Evolutionary conservation across 306 rosid species (phyloP), one percentile per base, ranked within the genome.

Genomic region (cucumber (Cucumis sativus)): DNA sequence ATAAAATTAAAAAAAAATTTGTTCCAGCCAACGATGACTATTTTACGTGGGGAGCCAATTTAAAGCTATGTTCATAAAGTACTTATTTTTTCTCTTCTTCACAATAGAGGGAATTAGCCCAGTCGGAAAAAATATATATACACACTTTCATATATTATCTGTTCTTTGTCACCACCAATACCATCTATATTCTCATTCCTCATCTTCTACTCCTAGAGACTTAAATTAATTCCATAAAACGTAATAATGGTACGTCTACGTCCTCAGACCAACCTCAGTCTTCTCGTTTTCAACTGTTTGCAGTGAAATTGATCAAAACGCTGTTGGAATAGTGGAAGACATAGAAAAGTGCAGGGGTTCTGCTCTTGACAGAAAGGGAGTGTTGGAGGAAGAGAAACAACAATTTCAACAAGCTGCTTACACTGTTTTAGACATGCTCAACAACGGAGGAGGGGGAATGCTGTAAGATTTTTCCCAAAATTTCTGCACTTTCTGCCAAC

Each of bases 351-450:
- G 88, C 79, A 86, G 83, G 84, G 81, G 80, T 40, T 82, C 86
- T 82, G 83, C 90, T 81, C 51, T 84, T 10, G 94, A 88, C 78
- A 87, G 84, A 88, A 91, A 90, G 87, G 87, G 75, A 67, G 67
- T 76, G 56, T 83, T 91, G 9, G 94, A 89, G 66, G 96, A 90
- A 81, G 91, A 88, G 87, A 91, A 82, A 65, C 89, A 91, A 76
- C 88, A 77, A 71, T 84, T 90, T 75, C 96, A 90, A 78, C 90
- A 91, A 81, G 92, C 96, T 80, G 96, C 96, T 80, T 88, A 83
- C 77, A 84, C 91, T 73, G 94, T 88, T 80, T 80, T 88, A 28
- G 86, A 89, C 84, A 75, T 90, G 91, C 91, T 90, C 70, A 88
- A 83, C 80, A 78, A 81, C 71, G 3, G 30, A 28, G 77, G 86